Base-by-base conservation (phyloP, 768 basidiomycete species). In the Kwoniella newhampshirensis region DNA sequence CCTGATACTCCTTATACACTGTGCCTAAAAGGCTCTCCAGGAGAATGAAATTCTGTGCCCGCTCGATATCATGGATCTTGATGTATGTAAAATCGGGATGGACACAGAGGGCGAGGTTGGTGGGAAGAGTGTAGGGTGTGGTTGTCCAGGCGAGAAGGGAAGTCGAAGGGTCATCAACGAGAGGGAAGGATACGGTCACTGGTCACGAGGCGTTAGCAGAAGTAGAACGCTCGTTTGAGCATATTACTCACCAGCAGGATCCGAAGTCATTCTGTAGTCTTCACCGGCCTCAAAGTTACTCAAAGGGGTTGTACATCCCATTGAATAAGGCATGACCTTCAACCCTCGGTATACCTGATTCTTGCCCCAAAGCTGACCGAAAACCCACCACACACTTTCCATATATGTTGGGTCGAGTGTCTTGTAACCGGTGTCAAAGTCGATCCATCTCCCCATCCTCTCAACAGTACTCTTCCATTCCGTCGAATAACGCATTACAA, bases 321-420 rank as follows among this genome's bases (percentile, higher is more conserved):
- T 91, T 11, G 96, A 96, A 76, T 99, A 99, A 1, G 96, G 96
- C 92, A 99, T 96, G 61, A 99, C 96, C 57, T 84, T 83, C 62
- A 93, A 80, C 0, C 96, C 96, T 15, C 91, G 84, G 77, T 99
- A 99, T 17, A 99, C 92, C 79, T 92, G 78, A 4, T 82, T 85
- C 76, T 91, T 94, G 71, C 91, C 84, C 82, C 86, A 94, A n/a
- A 99, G 82, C 74, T 92, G 86, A 51, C 84, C 81, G 77, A 99
- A 99, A 8, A 90, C 96, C 96, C 96, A 99, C 96, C 96, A 99
- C 11, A 96, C 90, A 44, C 86, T 87, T 81, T 99, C 96, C 96
- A 99, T 98, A 77, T 89, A 99, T 8, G 85, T 80, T 6, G 85
- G 77, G 70, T 98, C 91, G 61, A 98, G 82, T 15, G 96, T 99